Evolutionary conservation across 345 rosid species (phyloP).

Genomic region (Pelargonium nanum): DNA sequence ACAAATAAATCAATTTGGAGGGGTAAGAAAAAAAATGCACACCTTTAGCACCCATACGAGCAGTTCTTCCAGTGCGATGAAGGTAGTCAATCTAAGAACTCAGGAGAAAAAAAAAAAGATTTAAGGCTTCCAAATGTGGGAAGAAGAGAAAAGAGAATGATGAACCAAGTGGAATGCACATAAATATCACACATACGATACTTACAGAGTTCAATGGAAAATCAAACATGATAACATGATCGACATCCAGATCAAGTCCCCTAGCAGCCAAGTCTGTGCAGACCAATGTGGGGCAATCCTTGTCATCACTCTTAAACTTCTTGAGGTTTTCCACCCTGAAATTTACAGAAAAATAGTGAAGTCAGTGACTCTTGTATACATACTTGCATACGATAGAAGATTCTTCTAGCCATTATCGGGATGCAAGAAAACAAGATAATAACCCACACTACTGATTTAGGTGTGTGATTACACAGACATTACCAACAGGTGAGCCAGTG

Average conservation of each 20-base stretch:
- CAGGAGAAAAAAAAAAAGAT: constrained; percentile 9
- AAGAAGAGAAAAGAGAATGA: constrained; percentile 3
- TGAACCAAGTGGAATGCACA: neutral
- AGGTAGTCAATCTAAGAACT: constrained; percentile 75
- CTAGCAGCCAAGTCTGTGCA: constrained; percentile 95
- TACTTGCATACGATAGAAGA: neutral
- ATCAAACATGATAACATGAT: constrained; percentile 93
- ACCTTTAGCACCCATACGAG: constrained; percentile 99
- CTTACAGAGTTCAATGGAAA: constrained; percentile 87
- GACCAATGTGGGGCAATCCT: constrained; percentile 86
- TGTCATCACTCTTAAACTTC: constrained; percentile 79
- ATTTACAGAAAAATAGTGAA: constrained; percentile 2
- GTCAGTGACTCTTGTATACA: no score
- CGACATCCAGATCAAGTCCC: constrained; percentile 83
- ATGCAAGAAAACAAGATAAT: no score
- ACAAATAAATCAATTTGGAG: neutral
- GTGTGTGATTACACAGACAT: no score
- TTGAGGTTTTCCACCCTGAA: constrained; percentile 74
- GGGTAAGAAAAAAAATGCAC: constrained; percentile 3
- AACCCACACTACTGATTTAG: no score
- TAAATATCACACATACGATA: neutral
- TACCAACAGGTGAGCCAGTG: no score
- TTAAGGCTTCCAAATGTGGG: neutral
- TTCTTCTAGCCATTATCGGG: no score
- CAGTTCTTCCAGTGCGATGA: constrained; percentile 94